phyloP scores from a whole-genome alignment of 2,329 filamentous ascomycete genomes.

The Pyrenochaeta sp. region DNA sequence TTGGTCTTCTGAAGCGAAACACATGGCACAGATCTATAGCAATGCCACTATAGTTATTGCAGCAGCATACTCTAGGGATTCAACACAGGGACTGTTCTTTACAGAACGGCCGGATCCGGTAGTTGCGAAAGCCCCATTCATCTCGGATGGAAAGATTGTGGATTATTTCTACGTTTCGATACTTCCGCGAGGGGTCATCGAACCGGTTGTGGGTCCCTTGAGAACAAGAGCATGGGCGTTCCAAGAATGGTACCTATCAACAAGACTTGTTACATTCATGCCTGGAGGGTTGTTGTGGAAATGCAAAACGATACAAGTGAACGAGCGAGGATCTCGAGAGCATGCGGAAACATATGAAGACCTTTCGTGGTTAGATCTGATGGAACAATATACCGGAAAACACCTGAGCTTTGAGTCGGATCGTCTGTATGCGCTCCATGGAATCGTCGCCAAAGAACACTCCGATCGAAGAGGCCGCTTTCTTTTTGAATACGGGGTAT shows the following conservation, averaged over 20 bases:
- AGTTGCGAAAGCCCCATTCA: neutral
- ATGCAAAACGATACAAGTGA: neutral
- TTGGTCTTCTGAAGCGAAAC: neutral
- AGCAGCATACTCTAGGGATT: conserved; percentile 3
- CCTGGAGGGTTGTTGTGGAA: conserved; percentile 3
- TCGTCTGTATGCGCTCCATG: conserved; percentile 3
- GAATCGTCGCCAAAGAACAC: neutral
- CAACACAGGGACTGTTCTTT: conserved; percentile 3
- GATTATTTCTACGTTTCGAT: neutral
- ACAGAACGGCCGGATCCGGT: neutral
- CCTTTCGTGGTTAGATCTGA: neutral
- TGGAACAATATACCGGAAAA: neutral
- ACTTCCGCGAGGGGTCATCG: neutral
- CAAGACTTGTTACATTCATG: conserved; percentile 1
- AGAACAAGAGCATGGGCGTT: conserved; percentile 5
- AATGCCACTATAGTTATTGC: conserved; percentile 3
- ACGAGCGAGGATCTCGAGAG: neutral
- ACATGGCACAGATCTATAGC: neutral
- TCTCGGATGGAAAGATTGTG: neutral
- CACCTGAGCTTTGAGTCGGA: neutral
- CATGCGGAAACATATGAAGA: neutral
- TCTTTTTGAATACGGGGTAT: conserved; percentile 3
- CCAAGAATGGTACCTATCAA: conserved; percentile 5
- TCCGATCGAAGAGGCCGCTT: neutral
- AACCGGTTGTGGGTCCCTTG: neutral